These are phyloP conservation scores for Calvatia gigantea DNA, from an alignment of 768 basidiomycete genomes.

Conservation along the genomic window DNA sequence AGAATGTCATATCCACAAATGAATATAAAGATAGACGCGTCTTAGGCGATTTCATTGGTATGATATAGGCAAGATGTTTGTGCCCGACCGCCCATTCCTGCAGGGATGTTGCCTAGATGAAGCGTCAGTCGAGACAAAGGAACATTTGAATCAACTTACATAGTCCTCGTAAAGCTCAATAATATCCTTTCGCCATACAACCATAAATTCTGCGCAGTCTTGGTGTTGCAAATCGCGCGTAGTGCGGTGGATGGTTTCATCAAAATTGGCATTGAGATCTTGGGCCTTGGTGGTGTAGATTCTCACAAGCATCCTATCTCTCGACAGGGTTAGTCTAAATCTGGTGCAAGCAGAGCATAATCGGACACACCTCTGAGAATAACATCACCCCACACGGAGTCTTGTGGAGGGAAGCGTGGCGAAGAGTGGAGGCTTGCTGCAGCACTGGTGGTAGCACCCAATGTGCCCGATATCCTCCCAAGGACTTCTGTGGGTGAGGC, in stretches of 20 bases:
- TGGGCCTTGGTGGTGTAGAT: constrained; percentile 62
- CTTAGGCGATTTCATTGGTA: constrained; percentile 60
- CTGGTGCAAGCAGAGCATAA: constrained; percentile 7
- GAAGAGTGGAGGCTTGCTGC: constrained; percentile 41
- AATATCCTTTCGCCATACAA: constrained; percentile 74
- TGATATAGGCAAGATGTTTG: constrained; percentile 75
- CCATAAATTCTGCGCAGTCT: constrained; percentile 80
- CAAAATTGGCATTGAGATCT: constrained; percentile 46
- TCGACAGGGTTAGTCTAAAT: constrained; percentile 15
- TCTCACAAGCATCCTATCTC: constrained; percentile 89
- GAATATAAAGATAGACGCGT: constrained; percentile 86
- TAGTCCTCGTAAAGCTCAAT: constrained; percentile 86
- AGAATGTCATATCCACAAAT: constrained; percentile 82
- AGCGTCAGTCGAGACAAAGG: neutral
- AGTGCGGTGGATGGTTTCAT: constrained; percentile 65
- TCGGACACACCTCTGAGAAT: constrained; percentile 66
- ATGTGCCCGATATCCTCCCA: constrained; percentile 49
- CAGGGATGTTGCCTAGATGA: constrained; percentile 12
- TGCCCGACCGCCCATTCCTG: constrained; percentile 61
- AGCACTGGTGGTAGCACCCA: constrained; percentile 64
- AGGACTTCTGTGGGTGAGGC: constrained; percentile 67
- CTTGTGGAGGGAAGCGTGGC: constrained; percentile 18
- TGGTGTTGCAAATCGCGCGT: constrained; percentile 58
- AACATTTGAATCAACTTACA: constrained; percentile 41
- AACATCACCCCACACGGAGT: constrained; percentile 44